These are phyloP conservation scores for Botrytis galanthina DNA, from an alignment of 2,329 filamentous ascomycete species.

Conservation along the genomic window DNA sequence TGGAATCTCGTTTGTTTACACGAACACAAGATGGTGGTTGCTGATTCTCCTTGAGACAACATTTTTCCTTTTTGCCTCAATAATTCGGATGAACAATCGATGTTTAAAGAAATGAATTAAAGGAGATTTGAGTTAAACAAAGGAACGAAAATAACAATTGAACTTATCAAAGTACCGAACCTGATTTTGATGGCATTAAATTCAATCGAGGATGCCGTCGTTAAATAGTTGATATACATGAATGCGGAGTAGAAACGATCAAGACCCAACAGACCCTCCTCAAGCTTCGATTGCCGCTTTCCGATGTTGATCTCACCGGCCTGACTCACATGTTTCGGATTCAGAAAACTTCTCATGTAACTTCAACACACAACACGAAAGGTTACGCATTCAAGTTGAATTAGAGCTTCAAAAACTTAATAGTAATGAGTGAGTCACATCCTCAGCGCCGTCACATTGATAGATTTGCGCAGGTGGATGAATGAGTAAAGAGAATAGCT, in stretches of 20 bases:
- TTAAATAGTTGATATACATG: background rate
- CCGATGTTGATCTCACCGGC: background rate
- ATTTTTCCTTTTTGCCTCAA: background rate
- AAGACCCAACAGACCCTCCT: background rate
- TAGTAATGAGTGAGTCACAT: background rate
- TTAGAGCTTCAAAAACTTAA: background rate
- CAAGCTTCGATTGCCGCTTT: background rate
- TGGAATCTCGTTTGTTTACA: constrained; percentile 39
- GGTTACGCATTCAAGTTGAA: background rate
- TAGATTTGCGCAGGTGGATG: background rate
- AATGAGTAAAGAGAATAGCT: background rate
- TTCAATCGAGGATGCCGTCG: background rate
- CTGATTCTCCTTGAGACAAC: constrained; percentile 27
- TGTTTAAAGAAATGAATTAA: background rate
- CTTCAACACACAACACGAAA: background rate
- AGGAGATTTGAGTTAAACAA: background rate
- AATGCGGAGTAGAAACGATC: background rate
- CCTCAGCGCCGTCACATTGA: background rate
- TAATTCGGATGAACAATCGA: background rate
- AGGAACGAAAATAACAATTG: background rate
- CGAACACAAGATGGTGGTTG: constrained; percentile 34
- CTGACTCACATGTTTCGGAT: constrained; percentile 7
- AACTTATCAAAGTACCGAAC: background rate
- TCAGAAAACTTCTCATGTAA: background rate
- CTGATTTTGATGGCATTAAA: background rate